phyloP scores from a whole-genome alignment of 2,329 filamentous ascomycete genomes.

The Trichoderma pleuroti region DNA sequence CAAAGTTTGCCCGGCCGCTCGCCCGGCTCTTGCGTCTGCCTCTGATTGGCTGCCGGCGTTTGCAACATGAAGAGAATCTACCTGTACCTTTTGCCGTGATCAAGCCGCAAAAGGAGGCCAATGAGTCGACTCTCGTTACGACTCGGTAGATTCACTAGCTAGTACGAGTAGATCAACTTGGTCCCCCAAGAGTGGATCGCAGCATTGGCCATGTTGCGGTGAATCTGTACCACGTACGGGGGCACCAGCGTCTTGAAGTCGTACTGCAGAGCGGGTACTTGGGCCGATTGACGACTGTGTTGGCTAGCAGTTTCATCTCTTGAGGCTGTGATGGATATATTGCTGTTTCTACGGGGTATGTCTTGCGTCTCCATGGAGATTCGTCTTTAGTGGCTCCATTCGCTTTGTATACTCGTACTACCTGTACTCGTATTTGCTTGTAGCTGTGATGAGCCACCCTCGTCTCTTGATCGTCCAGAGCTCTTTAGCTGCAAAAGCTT shows the following conservation, averaged over 20 bases:
- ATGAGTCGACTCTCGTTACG: background rate
- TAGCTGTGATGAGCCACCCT: background rate
- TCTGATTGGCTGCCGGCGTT: background rate
- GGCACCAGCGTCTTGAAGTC: background rate
- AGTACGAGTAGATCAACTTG: background rate
- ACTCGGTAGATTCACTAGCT: background rate
- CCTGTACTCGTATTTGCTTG: too few relatives aligned
- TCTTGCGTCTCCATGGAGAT: background rate
- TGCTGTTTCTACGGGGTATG: background rate
- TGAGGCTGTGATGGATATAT: background rate
- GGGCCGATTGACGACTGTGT: background rate
- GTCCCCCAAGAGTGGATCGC: conserved; percentile 16
- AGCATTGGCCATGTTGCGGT: conserved; percentile 2
- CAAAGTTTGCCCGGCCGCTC: background rate
- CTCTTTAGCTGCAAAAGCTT: background rate
- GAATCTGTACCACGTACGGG: background rate
- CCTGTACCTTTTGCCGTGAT: background rate
- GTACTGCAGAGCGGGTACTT: background rate
- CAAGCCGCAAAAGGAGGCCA: conserved; percentile 5
- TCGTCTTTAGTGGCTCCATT: background rate
- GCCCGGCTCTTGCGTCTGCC: conserved; percentile 4
- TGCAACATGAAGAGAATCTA: background rate
- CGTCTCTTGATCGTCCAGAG: background rate
- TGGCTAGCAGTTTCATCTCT: background rate
- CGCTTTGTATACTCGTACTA: background rate